Evolutionary conservation across 768 basidiomycete species (phyloP), one percentile per base, ranked within the genome.

Genomic region (Podaxis pistillaris): DNA sequence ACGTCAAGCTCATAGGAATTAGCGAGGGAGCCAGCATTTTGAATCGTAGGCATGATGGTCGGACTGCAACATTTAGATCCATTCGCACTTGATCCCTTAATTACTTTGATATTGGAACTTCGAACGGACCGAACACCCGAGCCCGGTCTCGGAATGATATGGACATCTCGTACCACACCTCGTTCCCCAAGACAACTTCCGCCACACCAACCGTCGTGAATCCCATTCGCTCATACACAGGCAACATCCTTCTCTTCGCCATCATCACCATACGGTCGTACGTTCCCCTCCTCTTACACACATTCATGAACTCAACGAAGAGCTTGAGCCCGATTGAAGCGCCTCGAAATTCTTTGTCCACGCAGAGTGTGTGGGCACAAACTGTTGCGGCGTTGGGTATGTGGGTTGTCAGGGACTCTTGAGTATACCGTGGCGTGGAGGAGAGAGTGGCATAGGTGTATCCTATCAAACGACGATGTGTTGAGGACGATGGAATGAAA

Each of bases 101-200:
- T 44, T 44, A 44, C 33, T 33, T 33, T 33, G 33, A 33, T 33
- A 33, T 33, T 33, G 33, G 8, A 33, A 8, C 28, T 33, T 33
- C 33, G 9, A 33, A 33, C 8, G 33, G 15, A 15, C 13, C n/a
- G 4, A 44, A 2, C 15, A 44, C 13, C 15, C 41, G 8, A 33
- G 13, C 41, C 41, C 15, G 15, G 15, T 46, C 38, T 30, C 40
- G 40, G 33, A 33, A 55, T 19, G 24, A 54, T 33, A 53, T 47
- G 54, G 26, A 44, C 60, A 61, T 61, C 30, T 61, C 60, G 22
- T 54, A 61, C 60, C 60, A 61, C 22, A 36, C 60, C 7, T 54
- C 52, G 3, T 61, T 54, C 22, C 60, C 60, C 9, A 61, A 30
- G 11, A 19, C 24, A n/a, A 61, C 41, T 19, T 61, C 60, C 3